phyloP scores from a whole-genome alignment of 257 asterid species.

The Gynochthodes officinalis region DNA sequence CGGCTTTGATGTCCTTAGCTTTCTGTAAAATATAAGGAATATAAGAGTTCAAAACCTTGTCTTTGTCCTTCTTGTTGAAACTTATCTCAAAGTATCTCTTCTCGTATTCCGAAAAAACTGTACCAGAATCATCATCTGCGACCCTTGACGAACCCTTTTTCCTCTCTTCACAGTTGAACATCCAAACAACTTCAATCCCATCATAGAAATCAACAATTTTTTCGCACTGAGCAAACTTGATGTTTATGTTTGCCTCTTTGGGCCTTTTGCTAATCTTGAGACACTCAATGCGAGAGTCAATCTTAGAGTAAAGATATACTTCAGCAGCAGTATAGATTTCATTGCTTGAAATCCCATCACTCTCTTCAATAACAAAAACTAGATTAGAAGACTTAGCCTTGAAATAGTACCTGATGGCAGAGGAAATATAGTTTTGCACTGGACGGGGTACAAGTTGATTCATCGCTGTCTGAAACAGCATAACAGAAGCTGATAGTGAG shows the following conservation, averaged over 20 bases:
- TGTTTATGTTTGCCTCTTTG: slow-evolving; percentile 31
- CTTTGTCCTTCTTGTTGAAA: slow-evolving; percentile 37
- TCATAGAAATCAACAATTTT: slow-evolving; percentile 36
- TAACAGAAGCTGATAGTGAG: slow-evolving; percentile 47
- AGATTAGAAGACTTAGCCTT: slow-evolving; percentile 16
- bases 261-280: slow-evolving; percentile 51
- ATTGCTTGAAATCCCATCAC: slow-evolving; percentile 55
- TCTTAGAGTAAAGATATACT: slow-evolving; percentile 45
- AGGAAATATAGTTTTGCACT: slow-evolving; percentile 31
- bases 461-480: slow-evolving; percentile 53
- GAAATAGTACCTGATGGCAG: slow-evolving; percentile 33
- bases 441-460: slow-evolving; percentile 56
- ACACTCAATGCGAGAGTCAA: slow-evolving; percentile 38
- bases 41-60: slow-evolving; percentile 40
- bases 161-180: slow-evolving; percentile 34
- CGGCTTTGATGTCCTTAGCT: slow-evolving; percentile 30
- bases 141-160: slow-evolving; percentile 20
- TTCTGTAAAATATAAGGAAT: slow-evolving; percentile 44
- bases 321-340: slow-evolving; percentile 58
- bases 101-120: slow-evolving; percentile 22
- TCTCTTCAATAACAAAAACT: slow-evolving; percentile 48
- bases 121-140: slow-evolving; percentile 23
- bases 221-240: slow-evolving; percentile 50
- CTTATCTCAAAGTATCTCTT: slow-evolving; percentile 52
- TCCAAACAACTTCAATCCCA: slow-evolving; percentile 49